These are phyloP conservation scores for Cucurbita moschata DNA, from an alignment of 306 rosid species.

Conservation along the genomic window DNA sequence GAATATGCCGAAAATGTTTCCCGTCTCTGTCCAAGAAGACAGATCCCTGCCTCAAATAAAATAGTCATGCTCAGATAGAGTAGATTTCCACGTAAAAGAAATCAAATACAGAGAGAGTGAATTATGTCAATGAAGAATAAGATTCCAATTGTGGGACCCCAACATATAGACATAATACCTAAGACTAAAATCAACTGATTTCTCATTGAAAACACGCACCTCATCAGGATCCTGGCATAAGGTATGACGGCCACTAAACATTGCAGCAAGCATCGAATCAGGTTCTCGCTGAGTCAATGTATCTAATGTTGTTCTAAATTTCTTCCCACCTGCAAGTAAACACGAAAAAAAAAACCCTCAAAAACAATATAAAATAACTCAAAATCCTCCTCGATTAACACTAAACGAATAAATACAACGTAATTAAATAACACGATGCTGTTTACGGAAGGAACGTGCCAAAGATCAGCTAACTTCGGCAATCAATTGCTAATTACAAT, in stretches of 20 bases:
- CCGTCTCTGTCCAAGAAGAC: slow-evolving; percentile 89
- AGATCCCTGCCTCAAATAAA: slow-evolving; percentile 42
- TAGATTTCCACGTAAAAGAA: not conserved
- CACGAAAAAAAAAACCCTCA: not conserved
- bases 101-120: not conserved
- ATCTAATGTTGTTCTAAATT: slow-evolving; percentile 57
- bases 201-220: slow-evolving; percentile 9
- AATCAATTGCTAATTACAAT: not conserved
- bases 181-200: not conserved
- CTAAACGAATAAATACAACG: not conserved
- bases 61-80: not conserved
- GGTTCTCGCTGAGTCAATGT: slow-evolving; percentile 83
- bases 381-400: not conserved
- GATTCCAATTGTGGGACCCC: not conserved
- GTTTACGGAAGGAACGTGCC: not conserved
- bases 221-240: slow-evolving; percentile 41
- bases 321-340: slow-evolving; percentile 57
- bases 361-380: not conserved
- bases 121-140: not conserved
- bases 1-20: slow-evolving; percentile 75
- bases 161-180: not conserved
- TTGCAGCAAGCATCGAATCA: slow-evolving; percentile 86
- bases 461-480: not conserved
- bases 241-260: slow-evolving; percentile 88
- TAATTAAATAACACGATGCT: not conserved